Conservation (phyloP, 768 basidiomycete genomes). For the Saitozyma podzolica region DNA sequence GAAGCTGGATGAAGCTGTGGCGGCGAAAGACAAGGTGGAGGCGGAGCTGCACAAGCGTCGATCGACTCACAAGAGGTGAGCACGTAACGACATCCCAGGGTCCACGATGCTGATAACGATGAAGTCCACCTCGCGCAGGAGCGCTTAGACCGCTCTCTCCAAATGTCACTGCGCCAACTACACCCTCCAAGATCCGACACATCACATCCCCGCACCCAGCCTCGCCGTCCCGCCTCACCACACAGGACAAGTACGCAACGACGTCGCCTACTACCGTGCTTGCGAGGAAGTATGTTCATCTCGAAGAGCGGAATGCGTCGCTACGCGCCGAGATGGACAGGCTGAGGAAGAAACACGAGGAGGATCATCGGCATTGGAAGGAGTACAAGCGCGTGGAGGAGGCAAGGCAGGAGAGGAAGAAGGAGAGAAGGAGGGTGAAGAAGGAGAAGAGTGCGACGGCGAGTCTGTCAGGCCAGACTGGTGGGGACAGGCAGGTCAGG, state of each 20-base stretch:
- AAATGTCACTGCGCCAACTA: neutral
- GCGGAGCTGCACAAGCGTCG: neutral
- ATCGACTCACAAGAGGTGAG: neutral
- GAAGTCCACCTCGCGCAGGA: too few relatives aligned
- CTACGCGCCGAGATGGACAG: slow-evolving; percentile 19
- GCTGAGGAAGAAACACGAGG: slow-evolving; percentile 16
- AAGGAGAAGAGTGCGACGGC: slow-evolving; percentile 11
- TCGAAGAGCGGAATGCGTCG: slow-evolving; percentile 19
- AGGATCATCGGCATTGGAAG: slow-evolving; percentile 36
- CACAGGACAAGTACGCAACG: neutral
- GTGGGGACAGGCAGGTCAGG: too few relatives aligned
- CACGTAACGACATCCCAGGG: neutral
- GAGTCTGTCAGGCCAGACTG: too few relatives aligned
- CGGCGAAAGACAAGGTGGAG: neutral
- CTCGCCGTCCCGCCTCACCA: neutral
- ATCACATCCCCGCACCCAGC: neutral
- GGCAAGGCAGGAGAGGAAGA: slow-evolving; percentile 21
- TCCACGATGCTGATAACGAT: too few relatives aligned
- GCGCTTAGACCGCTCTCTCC: neutral
- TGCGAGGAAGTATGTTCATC: slow-evolving; percentile 13
- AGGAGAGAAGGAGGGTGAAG: slow-evolving; percentile 26
- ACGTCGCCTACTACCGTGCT: slow-evolving; percentile 4
- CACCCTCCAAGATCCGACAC: neutral
- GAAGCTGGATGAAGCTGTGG: slow-evolving; percentile 1
- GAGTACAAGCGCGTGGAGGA: slow-evolving; percentile 32